phyloP scores from a whole-genome alignment of 192 early-diverging fungal species.

The Oehlia diaphana region DNA sequence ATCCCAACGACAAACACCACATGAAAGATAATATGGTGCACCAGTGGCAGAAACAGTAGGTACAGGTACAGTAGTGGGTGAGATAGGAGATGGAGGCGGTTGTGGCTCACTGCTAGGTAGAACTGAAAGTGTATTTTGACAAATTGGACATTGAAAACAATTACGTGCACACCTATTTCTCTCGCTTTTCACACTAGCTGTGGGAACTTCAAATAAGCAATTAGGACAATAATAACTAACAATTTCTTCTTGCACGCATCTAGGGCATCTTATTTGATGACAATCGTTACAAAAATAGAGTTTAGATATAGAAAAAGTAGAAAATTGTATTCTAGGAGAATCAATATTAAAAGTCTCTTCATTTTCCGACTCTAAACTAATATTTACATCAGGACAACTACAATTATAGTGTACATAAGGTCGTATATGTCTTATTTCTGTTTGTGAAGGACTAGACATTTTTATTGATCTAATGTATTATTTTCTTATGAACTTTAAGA shows the following conservation, averaged over 20 bases:
- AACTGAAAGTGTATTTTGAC: conserved; percentile 77
- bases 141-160: conserved; percentile 92
- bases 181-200: conserved; percentile 95
- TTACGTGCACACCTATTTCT: conserved; percentile 92
- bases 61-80: conserved; percentile 26
- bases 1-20: conserved; percentile 90
- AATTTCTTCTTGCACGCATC: conserved; percentile 83
- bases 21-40: conserved; percentile 71
- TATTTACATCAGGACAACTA: conserved; percentile 32
- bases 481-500: too few relatives aligned
- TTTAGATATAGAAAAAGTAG: conserved; percentile 57
- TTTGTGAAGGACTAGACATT: background rate
- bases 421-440: conserved; percentile 1
- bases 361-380: background rate
- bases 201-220: conserved; percentile 95
- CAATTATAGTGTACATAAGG: conserved; percentile 43
- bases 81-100: background rate
- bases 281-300: conserved; percentile 92
- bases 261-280: conserved; percentile 74
- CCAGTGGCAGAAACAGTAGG: conserved; percentile 28
- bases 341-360: conserved; percentile 26
- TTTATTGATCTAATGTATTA: too few relatives aligned
- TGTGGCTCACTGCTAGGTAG: conserved; percentile 54
- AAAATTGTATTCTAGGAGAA: conserved; percentile 33
- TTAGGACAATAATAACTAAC: conserved; percentile 93